Evolutionary conservation across 2,329 filamentous ascomycete species (phyloP).

Genomic region (Didymella glomerata): DNA sequence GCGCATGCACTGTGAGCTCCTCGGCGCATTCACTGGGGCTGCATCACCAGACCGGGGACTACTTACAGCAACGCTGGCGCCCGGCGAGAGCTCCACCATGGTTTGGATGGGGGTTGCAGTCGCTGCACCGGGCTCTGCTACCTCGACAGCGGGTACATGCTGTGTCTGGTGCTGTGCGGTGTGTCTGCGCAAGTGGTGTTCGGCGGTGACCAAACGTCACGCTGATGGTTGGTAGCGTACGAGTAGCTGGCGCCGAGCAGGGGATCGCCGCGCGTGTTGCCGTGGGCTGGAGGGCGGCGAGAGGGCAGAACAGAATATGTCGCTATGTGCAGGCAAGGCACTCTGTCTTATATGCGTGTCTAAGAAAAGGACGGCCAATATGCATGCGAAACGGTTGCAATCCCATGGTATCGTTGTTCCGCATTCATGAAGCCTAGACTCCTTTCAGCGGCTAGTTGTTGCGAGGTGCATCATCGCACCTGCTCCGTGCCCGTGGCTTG

Average conservation of each 20-base stretch:
- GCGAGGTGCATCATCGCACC: slow-evolving; percentile 26
- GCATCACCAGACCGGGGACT: slow-evolving; percentile 22
- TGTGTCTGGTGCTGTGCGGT: slow-evolving; percentile 18
- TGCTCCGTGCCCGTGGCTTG: slow-evolving; percentile 35
- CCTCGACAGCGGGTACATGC: slow-evolving; percentile 44
- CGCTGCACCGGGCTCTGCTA: slow-evolving; percentile 40
- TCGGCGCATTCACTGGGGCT: slow-evolving; percentile 4
- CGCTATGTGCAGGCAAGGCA: not conserved
- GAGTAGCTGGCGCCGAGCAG: slow-evolving; percentile 31
- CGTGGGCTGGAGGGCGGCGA: not conserved
- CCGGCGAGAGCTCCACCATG: slow-evolving; percentile 54
- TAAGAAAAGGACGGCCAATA: slow-evolving; percentile 2
- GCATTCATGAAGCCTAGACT: slow-evolving; percentile 21
- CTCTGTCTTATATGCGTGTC: slow-evolving; percentile 7
- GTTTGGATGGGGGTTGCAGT: slow-evolving; percentile 23
- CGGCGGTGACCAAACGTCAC: slow-evolving; percentile 35
- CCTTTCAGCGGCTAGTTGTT: slow-evolving; percentile 11
- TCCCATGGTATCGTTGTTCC: slow-evolving; percentile 13
- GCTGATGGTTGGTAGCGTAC: slow-evolving; percentile 35
- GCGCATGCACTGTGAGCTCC: slow-evolving; percentile 24
- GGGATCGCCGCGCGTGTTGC: slow-evolving; percentile 41
- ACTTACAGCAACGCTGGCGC: slow-evolving; percentile 54
- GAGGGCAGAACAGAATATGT: not conserved
- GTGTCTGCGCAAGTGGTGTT: slow-evolving; percentile 19
- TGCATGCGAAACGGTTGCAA: slow-evolving; percentile 20